Evolutionary conservation across 2,329 filamentous ascomycete species (phyloP).

Genomic region (Chrysoporthe cubensis): DNA sequence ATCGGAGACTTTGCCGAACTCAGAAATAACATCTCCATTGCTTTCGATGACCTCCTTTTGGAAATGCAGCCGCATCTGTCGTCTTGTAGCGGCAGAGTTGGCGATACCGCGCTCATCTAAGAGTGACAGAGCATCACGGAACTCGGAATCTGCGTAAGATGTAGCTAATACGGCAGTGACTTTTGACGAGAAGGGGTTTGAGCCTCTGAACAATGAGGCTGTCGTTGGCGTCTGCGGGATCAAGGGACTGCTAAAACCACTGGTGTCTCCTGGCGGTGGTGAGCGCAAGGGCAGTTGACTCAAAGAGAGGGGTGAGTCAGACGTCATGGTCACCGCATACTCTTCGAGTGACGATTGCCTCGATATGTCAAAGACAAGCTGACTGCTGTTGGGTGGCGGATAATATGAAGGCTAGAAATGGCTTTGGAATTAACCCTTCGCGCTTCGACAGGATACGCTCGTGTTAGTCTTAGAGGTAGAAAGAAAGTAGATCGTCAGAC

Average conservation of each 20-base stretch:
- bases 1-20: slow-evolving; percentile 89
- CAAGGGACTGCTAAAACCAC: slow-evolving; percentile 32
- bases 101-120: slow-evolving; percentile 72
- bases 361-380: not conserved
- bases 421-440: not conserved
- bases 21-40: slow-evolving; percentile 85
- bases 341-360: not conserved
- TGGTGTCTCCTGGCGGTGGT: slow-evolving; percentile 21
- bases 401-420: not conserved
- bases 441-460: not conserved
- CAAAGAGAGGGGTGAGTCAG: slow-evolving; percentile 23
- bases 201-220: slow-evolving; percentile 43
- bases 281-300: slow-evolving; percentile 30
- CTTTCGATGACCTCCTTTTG: slow-evolving; percentile 92
- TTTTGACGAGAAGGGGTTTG: slow-evolving; percentile 77
- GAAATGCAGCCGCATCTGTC: slow-evolving; percentile 78
- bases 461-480: not conserved
- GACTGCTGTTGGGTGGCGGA: not conserved
- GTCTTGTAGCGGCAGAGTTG: slow-evolving; percentile 78
- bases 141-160: slow-evolving; percentile 90
- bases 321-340: slow-evolving; percentile 25
- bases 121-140: slow-evolving; percentile 79
- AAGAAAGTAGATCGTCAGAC: not conserved
- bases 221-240: slow-evolving; percentile 40
- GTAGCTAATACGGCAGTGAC: slow-evolving; percentile 85